These are phyloP conservation scores for Cladosporium colombiae DNA, from an alignment of 2,329 filamentous ascomycete species.

Conservation along the genomic window DNA sequence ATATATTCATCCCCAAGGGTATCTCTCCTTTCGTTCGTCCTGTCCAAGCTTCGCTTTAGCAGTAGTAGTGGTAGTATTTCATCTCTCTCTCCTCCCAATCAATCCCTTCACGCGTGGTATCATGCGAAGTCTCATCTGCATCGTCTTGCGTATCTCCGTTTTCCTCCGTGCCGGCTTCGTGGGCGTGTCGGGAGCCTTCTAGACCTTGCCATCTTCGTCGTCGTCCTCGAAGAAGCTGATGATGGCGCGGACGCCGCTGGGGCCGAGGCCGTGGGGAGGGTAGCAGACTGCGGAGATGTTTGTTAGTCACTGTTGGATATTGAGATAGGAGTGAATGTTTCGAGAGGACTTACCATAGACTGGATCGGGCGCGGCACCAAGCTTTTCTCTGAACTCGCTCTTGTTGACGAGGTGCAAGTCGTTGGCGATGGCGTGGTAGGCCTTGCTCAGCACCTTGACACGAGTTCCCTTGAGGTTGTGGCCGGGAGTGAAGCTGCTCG, in stretches of 20 bases:
- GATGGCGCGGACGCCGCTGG: constrained; percentile 79
- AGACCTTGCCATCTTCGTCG: constrained; percentile 34
- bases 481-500: constrained; percentile 71
- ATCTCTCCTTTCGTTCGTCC: not conserved
- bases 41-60: not conserved
- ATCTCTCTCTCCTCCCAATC: too few relatives aligned
- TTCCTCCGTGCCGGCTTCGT: not conserved
- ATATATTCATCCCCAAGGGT: constrained; percentile 4
- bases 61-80: not conserved
- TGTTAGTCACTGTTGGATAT: not conserved
- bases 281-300: constrained; percentile 65
- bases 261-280: constrained; percentile 79
- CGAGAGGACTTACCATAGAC: constrained; percentile 58
- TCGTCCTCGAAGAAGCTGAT: constrained; percentile 86
- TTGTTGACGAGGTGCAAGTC: constrained; percentile 82
- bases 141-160: not conserved
- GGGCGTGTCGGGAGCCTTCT: constrained; percentile 17
- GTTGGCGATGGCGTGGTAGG: constrained; percentile 78
- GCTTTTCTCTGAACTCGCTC: constrained; percentile 86
- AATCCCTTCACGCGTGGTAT: not conserved
- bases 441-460: constrained; percentile 77
- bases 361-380: constrained; percentile 80
- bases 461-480: constrained; percentile 79
- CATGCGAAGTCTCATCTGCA: not conserved
- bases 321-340: not conserved